Evolutionary conservation across 805 yeast species (phyloP).

Genomic region (Cyberlindnera maritima): DNA sequence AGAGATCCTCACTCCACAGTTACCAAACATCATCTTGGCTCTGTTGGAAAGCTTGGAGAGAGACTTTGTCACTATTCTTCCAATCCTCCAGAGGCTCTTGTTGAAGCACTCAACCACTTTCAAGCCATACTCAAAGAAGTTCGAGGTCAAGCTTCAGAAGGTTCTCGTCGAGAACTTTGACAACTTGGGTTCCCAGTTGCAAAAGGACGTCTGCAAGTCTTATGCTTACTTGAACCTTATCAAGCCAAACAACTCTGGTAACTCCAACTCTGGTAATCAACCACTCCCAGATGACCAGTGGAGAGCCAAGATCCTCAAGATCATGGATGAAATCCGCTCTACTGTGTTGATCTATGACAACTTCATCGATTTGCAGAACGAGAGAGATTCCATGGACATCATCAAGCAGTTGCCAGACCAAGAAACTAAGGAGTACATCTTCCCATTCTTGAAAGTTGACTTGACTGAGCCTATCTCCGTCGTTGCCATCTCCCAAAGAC

Average conservation of each 20-base stretch:
- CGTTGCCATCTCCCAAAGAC: conserved; percentile 48
- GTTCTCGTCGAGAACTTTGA: conserved; percentile 36
- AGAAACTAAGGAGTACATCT: conserved; percentile 30
- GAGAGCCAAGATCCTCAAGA: conserved; percentile 44
- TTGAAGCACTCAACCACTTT: conserved; percentile 71
- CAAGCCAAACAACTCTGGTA: conserved; percentile 35
- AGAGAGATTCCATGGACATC: conserved; percentile 43
- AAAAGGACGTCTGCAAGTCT: conserved; percentile 42
- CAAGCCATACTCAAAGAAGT: conserved; percentile 71
- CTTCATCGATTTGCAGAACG: conserved; percentile 56
- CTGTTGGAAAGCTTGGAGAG: conserved; percentile 46
- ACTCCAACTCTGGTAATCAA: conserved; percentile 30
- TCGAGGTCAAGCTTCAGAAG: conserved; percentile 42
- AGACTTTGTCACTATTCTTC: conserved; percentile 32
- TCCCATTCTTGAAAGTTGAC: conserved; percentile 56
- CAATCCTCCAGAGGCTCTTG: conserved; percentile 43
- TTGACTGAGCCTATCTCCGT: conserved; percentile 52
- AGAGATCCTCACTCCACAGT: conserved; percentile 77
- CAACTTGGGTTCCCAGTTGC: conserved; percentile 39
- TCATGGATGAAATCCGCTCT: conserved; percentile 53
- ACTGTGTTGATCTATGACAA: conserved; percentile 55
- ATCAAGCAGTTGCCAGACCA: conserved; percentile 40
- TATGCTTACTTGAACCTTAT: conserved; percentile 56
- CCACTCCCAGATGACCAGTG: conserved; percentile 41
- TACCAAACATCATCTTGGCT: conserved; percentile 57